A percentile compares a stretch with the other conserved stretches of the same genome.
Evolutionary conservation across 306 rosid species (phyloP).

Genomic region (Urtica urens): DNA sequence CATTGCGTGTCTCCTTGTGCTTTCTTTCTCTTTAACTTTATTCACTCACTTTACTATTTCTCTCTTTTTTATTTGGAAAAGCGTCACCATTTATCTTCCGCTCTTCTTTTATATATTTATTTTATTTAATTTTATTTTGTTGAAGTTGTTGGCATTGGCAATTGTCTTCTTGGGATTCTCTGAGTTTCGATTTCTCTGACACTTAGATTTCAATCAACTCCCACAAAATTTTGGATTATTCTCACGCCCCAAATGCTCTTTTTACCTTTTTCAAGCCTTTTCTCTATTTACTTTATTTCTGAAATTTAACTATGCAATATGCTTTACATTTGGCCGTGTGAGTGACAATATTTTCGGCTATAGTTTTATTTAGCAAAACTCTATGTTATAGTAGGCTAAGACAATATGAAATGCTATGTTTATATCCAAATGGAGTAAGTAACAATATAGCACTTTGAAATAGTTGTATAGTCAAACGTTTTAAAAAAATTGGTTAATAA

Average conservation of each 20-base stretch:
- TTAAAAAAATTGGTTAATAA: too few species aligned
- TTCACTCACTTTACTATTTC: background rate
- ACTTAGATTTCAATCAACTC: background rate
- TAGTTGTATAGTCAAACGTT: too few species aligned
- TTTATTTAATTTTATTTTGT: background rate
- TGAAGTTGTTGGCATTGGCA: background rate
- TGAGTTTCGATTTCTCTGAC: constrained; percentile 8
- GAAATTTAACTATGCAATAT: too few species aligned
- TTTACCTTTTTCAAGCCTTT: background rate
- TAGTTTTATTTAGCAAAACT: too few species aligned
- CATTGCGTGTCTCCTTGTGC: constrained; percentile 18
- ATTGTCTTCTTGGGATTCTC: background rate
- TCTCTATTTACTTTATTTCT: too few species aligned
- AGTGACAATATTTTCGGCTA: too few species aligned
- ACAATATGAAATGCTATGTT: too few species aligned
- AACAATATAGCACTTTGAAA: too few species aligned
- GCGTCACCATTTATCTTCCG: background rate
- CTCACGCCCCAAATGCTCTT: background rate
- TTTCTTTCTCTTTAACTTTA: background rate
- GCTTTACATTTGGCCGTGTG: too few species aligned
- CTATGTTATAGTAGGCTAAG: too few species aligned
- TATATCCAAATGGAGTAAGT: too few species aligned
- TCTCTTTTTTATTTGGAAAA: background rate
- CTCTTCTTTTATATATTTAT: background rate
- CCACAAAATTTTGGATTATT: constrained; percentile 1